These are phyloP conservation scores for Schrenkiella parvula DNA, from an alignment of 345 rosid species.

Conservation along the genomic window DNA sequence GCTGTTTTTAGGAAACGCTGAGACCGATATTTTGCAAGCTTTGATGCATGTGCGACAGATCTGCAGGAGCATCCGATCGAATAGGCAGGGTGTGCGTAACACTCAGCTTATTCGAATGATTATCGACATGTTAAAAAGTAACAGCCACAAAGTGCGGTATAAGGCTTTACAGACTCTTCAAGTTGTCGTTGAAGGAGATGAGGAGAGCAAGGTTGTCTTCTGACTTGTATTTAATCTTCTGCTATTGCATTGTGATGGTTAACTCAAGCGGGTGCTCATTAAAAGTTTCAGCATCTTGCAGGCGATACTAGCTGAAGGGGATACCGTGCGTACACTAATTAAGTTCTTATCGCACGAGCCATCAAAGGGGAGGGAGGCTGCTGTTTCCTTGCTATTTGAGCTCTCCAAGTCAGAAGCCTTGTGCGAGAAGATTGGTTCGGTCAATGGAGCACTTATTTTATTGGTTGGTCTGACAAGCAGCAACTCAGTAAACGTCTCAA, in stretches of 20 bases:
- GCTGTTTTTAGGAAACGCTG: constrained; percentile 53
- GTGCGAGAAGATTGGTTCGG: constrained; percentile 89
- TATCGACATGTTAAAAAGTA: constrained; percentile 70
- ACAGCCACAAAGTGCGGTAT: constrained; percentile 66
- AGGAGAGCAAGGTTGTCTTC: constrained; percentile 67
- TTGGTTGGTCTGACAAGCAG: constrained; percentile 91
- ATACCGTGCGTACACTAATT: constrained; percentile 84
- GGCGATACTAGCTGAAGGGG: constrained; percentile 88
- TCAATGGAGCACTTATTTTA: constrained; percentile 88
- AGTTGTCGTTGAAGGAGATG: constrained; percentile 74
- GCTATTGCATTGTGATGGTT: neutral
- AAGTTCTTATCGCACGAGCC: constrained; percentile 84
- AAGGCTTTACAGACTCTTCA: constrained; percentile 72
- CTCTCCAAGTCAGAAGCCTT: constrained; percentile 86
- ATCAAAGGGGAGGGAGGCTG: constrained; percentile 87
- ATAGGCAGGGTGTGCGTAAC: constrained; percentile 65
- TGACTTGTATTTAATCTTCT: constrained; percentile 19
- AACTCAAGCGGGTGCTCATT: constrained; percentile 13
- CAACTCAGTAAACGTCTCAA: constrained; percentile 68
- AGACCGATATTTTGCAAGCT: constrained; percentile 62
- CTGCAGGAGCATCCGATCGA: constrained; percentile 57
- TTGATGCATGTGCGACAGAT: constrained; percentile 55
- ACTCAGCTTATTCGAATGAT: constrained; percentile 73
- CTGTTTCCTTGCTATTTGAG: constrained; percentile 86
- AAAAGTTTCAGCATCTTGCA: constrained; percentile 39